phyloP scores from a whole-genome alignment of 2,329 filamentous ascomycete genomes.

The Aspergillus sp. region DNA sequence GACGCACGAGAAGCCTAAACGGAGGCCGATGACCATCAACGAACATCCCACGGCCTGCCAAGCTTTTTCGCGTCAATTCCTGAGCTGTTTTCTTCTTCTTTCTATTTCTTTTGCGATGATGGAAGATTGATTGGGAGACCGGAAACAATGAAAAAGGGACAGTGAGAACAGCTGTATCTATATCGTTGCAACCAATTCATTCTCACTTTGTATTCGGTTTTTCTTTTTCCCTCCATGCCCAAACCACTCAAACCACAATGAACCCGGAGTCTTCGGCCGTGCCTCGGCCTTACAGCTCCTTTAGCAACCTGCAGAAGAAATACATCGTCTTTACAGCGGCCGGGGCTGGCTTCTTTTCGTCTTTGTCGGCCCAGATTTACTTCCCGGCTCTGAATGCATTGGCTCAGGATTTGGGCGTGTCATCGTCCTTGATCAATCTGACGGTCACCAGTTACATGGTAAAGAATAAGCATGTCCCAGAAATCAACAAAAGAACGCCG shows the following conservation, averaged over 20 bases:
- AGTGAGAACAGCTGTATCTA: neutral
- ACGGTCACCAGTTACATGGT: slow-evolving; percentile 29
- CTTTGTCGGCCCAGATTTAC: slow-evolving; percentile 35
- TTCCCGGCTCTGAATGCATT: slow-evolving; percentile 30
- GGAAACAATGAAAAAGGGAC: slow-evolving; percentile 1
- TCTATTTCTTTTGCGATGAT: neutral
- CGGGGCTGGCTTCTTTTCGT: slow-evolving; percentile 33
- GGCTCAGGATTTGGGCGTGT: slow-evolving; percentile 21
- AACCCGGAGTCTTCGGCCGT: slow-evolving; percentile 3
- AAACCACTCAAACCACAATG: slow-evolving; percentile 1
- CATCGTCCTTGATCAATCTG: slow-evolving; percentile 20
- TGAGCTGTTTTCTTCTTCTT: neutral
- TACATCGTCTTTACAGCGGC: slow-evolving; percentile 32
- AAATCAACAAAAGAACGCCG: neutral
- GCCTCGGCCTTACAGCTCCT: slow-evolving; percentile 7
- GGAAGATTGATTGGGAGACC: neutral
- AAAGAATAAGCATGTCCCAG: neutral
- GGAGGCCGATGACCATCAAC: neutral
- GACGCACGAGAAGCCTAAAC: neutral
- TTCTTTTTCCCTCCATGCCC: neutral
- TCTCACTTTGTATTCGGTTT: neutral
- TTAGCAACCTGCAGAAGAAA: slow-evolving; percentile 13
- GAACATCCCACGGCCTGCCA: neutral
- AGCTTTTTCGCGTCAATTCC: neutral
- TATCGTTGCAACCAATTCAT: neutral